Percentiles rank a stretch among this genome's conserved stretches.
These are phyloP conservation scores for Sphagnum magellanicum DNA, from an alignment of 228 moss, liverwort and hornwort genomes.

Conservation along the genomic window DNA sequence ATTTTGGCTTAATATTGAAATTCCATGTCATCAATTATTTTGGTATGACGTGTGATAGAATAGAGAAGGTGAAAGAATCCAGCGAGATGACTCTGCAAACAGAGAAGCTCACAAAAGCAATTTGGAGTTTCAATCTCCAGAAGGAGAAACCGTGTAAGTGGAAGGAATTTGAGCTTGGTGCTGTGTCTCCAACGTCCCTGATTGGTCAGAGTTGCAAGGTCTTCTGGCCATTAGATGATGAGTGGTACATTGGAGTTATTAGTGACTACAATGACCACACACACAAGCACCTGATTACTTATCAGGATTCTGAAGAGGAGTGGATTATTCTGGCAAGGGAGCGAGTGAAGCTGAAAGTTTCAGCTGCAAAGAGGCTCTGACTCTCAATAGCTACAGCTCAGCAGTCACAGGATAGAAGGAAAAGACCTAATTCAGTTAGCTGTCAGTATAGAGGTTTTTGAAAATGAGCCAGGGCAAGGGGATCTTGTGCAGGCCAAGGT, in stretches of 20 bases:
- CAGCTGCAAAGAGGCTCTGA: constrained; percentile 4
- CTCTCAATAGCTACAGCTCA: constrained; percentile 17
- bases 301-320: constrained; percentile 48
- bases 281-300: constrained; percentile 48
- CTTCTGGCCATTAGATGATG: constrained; percentile 48
- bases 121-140: constrained; percentile 33
- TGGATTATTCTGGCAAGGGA: constrained; percentile 49
- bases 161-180: constrained; percentile 57
- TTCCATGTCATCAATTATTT: too few species aligned
- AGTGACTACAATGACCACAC: constrained; percentile 46
- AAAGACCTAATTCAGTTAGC: constrained; percentile 38
- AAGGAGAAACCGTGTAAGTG: constrained; percentile 38
- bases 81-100: constrained; percentile 26
- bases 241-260: constrained; percentile 52
- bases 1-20: too few species aligned
- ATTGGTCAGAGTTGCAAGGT: constrained; percentile 60
- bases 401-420: constrained; percentile 12
- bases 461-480: constrained; percentile 38
- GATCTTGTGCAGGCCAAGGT: constrained; percentile 59
- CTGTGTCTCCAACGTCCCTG: constrained; percentile 23
- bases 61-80: too few species aligned
- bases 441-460: constrained; percentile 32
- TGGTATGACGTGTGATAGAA: too few species aligned
- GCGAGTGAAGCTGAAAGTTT: constrained; percentile 32
- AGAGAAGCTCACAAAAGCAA: constrained; percentile 46